Conservation (phyloP, 768 basidiomycete species). For the Phanerochaete carnosa region DNA sequence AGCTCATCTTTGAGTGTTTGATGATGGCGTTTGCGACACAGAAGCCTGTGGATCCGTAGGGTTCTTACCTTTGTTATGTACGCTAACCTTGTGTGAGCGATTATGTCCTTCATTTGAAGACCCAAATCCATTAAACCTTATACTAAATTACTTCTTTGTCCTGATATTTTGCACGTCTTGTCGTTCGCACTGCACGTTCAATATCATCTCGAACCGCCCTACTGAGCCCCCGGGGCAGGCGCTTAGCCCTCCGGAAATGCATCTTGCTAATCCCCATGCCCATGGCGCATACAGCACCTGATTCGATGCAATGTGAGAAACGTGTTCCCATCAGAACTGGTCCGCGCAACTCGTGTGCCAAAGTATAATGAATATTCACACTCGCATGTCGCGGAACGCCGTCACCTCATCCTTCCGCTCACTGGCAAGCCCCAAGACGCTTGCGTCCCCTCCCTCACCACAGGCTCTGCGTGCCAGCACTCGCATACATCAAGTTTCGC, state of each 20-base stretch:
- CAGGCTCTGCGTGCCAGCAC: constrained; percentile 11
- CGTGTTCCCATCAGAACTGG: background rate
- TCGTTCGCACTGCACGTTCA: too few relatives aligned
- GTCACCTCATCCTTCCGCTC: background rate
- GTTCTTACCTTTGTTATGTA: too few relatives aligned
- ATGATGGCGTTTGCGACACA: constrained; percentile 3
- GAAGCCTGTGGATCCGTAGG: background rate
- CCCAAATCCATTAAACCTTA: too few relatives aligned
- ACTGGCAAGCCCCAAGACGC: background rate
- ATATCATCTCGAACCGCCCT: too few relatives aligned
- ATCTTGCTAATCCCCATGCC: background rate
- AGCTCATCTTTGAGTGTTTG: constrained; percentile 58
- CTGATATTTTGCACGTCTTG: background rate
- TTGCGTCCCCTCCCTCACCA: background rate
- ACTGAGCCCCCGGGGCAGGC: too few relatives aligned
- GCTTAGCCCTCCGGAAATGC: background rate
- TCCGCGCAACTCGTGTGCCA: too few relatives aligned
- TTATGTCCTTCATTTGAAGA: too few relatives aligned
- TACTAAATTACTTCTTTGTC: too few relatives aligned
- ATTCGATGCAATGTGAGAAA: background rate
- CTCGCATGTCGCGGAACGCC: constrained; percentile 2
- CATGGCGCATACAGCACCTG: background rate
- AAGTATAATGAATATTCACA: background rate
- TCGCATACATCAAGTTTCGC: constrained; percentile 22
- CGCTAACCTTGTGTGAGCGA: too few relatives aligned